Base-by-base conservation (phyloP, 257 asterid species). In the Solanum acaule region DNA sequence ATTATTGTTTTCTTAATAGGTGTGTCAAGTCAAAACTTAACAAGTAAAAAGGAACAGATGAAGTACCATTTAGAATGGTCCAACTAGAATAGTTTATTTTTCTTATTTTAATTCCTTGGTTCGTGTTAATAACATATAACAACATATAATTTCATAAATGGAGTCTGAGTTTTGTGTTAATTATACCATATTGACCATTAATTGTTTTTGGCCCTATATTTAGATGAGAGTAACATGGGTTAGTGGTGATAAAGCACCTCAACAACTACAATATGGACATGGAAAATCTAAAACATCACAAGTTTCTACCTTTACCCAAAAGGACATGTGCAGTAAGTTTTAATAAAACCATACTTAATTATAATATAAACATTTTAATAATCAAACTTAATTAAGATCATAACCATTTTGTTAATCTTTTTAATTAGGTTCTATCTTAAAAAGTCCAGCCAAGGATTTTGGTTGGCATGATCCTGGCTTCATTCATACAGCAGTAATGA, bases 391-490 rank as follows among this genome's bases (percentile, higher is more conserved):
- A 52, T 52, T 52, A 52, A 52, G 63, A 16, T 16, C 63, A 52
- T 52, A 52, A 52, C n/a, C 63, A 52, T 38, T 76, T 38, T 38
- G 37, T 42, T 25, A 79, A 44, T 79, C 27, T 0, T 0, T 38
- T 38, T 75, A 49, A 63, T 63, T 63, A 93, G 98, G 94, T 79
- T 78, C 86, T 1, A 2, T 25, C 10, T 7, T 89, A 5, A 76
- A 81, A 77, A 93, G 98, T 81, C 98, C 98, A 0, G 98, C 98
- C 0, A 86, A 88, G 63, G 98, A 95, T 89, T 96, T 96, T 61
- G 99, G 99, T 56, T 96, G 99, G 99, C 99, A 96, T 88, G 96
- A 96, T 12, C 99, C 99, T 16, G 99, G 99, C 44, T 95, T 89
- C 90, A 92, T 95, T 82, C 99, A 96, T 91, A 90, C 98, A 18